Conservation (phyloP, 352 stramenopile genomes). For the Halophytophthora batemanensis region DNA sequence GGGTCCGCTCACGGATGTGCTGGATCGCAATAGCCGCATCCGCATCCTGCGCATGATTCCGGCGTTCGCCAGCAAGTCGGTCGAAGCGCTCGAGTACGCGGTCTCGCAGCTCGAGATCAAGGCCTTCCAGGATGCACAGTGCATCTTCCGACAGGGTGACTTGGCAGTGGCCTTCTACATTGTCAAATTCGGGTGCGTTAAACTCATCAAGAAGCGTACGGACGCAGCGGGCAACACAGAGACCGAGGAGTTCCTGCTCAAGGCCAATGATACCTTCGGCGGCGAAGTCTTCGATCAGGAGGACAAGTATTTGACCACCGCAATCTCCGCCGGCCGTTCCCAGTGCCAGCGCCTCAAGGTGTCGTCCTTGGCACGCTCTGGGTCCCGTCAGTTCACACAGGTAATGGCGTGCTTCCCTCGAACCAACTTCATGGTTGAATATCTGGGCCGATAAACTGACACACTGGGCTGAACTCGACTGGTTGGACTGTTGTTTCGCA, state of each 20-base stretch:
- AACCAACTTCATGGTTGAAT: not conserved
- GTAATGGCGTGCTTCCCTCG: constrained; percentile 9
- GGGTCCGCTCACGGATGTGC: constrained; percentile 65
- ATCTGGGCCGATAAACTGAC: constrained; percentile 6
- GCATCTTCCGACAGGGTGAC: constrained; percentile 55
- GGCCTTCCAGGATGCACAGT: constrained; percentile 64
- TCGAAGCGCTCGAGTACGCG: constrained; percentile 62
- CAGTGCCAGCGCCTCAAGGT: constrained; percentile 67
- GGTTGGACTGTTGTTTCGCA: constrained; percentile 11
- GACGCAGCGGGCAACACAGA: constrained; percentile 29
- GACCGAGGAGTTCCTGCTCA: constrained; percentile 50
- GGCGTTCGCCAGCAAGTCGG: constrained; percentile 49
- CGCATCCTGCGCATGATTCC: constrained; percentile 62
- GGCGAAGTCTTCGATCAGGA: constrained; percentile 56
- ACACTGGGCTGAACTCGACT: no score
- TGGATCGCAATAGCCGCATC: constrained; percentile 69
- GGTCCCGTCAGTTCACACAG: constrained; percentile 60
- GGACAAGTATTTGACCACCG: constrained; percentile 48
- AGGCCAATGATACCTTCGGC: constrained; percentile 76
- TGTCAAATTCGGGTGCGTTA: constrained; percentile 73
- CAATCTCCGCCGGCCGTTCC: constrained; percentile 56
- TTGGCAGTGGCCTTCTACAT: constrained; percentile 68
- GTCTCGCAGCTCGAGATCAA: constrained; percentile 78
- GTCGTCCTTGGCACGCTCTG: constrained; percentile 43
- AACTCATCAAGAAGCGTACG: constrained; percentile 51